These are phyloP conservation scores for Binderoboletus segoi DNA, from an alignment of 1,284 basidiomycete genomes.

Conservation along the genomic window DNA sequence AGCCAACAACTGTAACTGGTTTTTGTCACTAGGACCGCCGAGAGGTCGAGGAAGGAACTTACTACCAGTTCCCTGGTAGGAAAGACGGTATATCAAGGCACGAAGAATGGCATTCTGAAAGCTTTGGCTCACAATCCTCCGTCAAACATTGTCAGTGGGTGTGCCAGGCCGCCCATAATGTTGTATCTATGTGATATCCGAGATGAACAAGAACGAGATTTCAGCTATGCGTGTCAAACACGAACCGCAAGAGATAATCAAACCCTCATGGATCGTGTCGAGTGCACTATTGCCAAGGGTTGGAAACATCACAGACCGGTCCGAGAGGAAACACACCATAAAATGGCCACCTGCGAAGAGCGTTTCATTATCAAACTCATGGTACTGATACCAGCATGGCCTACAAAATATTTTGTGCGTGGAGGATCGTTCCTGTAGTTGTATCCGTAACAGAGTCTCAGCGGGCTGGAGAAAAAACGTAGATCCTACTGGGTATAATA, in stretches of 20 bases:
- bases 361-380: not conserved
- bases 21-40: not conserved
- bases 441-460: not conserved
- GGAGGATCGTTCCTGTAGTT: conserved; percentile 17
- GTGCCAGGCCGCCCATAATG: conserved; percentile 7
- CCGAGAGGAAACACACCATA: conserved; percentile 5
- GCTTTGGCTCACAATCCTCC: conserved; percentile 6
- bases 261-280: conserved; percentile 7
- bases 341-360: conserved; percentile 2
- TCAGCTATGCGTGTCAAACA: not conserved
- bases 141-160: not conserved
- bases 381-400: not conserved
- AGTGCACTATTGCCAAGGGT: conserved; percentile 2
- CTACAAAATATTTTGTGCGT: conserved; percentile 13
- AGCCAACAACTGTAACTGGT: conserved; percentile 10
- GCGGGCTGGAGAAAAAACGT: not conserved
- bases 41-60: not conserved
- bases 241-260: conserved; percentile 9
- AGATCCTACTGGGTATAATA: conserved; percentile 17
- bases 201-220: not conserved
- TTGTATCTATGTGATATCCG: conserved; percentile 9
- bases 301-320: not conserved
- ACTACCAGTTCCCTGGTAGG: conserved; percentile 19
- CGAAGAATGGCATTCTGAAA: not conserved
- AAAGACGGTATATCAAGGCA: not conserved